Evolutionary conservation across 2,329 filamentous ascomycete genomes (phyloP).

Genomic region (Penicillium sp.): DNA sequence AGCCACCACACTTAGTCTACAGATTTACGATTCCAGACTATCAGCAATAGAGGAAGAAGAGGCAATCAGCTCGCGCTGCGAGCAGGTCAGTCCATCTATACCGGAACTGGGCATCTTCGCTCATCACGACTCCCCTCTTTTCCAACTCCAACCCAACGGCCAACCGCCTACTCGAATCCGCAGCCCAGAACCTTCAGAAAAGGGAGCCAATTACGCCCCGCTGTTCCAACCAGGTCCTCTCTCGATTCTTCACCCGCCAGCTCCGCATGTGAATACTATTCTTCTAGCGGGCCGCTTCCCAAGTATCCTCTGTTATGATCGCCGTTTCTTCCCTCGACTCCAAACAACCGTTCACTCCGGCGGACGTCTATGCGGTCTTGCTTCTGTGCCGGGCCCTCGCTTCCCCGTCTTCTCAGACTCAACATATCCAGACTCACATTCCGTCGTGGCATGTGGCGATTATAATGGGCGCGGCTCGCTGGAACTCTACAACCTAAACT

Average conservation of each 20-base stretch:
- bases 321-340: conserved; percentile 78
- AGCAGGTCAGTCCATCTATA: conserved; percentile 27
- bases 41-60: conserved; percentile 37
- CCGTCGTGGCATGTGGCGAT: conserved; percentile 79
- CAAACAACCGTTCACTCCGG: conserved; percentile 81
- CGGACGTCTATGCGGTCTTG: conserved; percentile 72
- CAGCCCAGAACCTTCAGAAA: conserved; percentile 35
- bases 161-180: conserved; percentile 40
- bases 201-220: conserved; percentile 61
- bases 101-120: conserved; percentile 34
- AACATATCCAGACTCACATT: conserved; percentile 57
- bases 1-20: conserved; percentile 77
- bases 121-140: conserved; percentile 32
- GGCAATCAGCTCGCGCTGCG: conserved; percentile 37
- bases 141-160: conserved; percentile 36
- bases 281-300: conserved; percentile 88
- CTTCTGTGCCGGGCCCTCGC: conserved; percentile 60
- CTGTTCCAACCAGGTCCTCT: conserved; percentile 80
- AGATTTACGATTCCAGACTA: conserved; percentile 74
- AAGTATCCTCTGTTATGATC: conserved; percentile 84
- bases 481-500: conserved; percentile 67
- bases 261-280: conserved; percentile 70
- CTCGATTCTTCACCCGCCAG: conserved; percentile 76
- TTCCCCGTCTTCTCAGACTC: conserved; percentile 48
- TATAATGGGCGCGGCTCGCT: conserved; percentile 90